Evolutionary conservation across 768 basidiomycete genomes (phyloP).

Genomic region (Agrocybe praecox): DNA sequence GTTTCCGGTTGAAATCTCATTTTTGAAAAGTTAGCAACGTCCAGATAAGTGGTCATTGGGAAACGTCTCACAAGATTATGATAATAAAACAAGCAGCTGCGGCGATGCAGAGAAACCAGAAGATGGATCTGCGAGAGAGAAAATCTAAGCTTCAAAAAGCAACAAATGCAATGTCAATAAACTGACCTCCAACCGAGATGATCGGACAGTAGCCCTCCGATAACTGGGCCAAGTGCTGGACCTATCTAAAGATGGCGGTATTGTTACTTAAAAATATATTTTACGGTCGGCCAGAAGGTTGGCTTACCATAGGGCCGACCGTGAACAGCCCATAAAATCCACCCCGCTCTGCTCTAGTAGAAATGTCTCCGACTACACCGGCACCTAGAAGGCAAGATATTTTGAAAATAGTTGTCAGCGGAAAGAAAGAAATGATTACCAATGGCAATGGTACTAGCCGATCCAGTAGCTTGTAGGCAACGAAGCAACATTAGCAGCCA

Average conservation of each 20-base stretch:
- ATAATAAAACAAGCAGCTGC: slow-evolving; percentile 46
- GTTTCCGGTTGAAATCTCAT: slow-evolving; percentile 55
- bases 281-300: background rate
- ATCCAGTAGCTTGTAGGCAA: slow-evolving; percentile 78
- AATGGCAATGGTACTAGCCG: slow-evolving; percentile 76
- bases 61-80: slow-evolving; percentile 44
- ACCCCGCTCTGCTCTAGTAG: slow-evolving; percentile 71
- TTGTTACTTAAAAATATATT: background rate
- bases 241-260: slow-evolving; percentile 43
- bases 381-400: slow-evolving; percentile 43
- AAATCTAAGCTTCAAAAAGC: too few species aligned
- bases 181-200: slow-evolving; percentile 65
- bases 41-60: too few species aligned
- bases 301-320: slow-evolving; percentile 58
- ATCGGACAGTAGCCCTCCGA: slow-evolving; percentile 60
- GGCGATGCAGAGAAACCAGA: slow-evolving; percentile 62
- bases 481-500: slow-evolving; percentile 83
- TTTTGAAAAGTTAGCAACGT: too few species aligned
- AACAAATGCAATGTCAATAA: background rate
- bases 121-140: slow-evolving; percentile 46
- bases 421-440: slow-evolving; percentile 35
- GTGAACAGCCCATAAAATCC: slow-evolving; percentile 71
- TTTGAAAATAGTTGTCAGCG: background rate
- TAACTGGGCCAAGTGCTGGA: slow-evolving; percentile 61
- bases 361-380: slow-evolving; percentile 80